Percentiles rank a stretch among this genome's conserved stretches.
These are phyloP conservation scores for Dendrobium catenatum DNA, from an alignment of 106 monocot genomes.

Conservation along the genomic window DNA sequence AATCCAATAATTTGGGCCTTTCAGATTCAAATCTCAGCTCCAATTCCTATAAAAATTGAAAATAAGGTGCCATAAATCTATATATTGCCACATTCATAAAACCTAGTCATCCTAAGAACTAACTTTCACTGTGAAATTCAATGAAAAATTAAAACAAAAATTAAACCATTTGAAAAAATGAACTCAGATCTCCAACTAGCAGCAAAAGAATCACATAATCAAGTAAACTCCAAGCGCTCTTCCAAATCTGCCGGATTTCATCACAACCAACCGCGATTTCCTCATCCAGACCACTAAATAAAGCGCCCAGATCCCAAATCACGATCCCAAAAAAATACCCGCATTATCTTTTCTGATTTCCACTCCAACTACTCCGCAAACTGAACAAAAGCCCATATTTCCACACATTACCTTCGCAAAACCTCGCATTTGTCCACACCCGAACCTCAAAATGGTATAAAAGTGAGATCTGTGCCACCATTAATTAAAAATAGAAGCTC, in stretches of 20 bases:
- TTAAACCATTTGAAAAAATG: not conserved
- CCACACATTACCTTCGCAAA: not conserved
- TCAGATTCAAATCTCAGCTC: not conserved
- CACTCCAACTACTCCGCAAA: not conserved
- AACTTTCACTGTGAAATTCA: not conserved
- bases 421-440: not conserved
- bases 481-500: not conserved
- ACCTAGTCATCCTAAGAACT: not conserved
- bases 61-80: not conserved
- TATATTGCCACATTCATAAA: not conserved
- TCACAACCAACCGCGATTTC: not conserved
- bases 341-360: not conserved
- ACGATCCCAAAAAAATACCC: not conserved
- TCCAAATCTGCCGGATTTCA: not conserved
- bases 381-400: not conserved
- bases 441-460: not conserved
- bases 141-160: not conserved
- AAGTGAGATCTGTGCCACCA: not conserved
- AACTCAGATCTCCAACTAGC: not conserved
- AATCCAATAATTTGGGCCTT: not conserved
- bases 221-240: not conserved
- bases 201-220: not conserved
- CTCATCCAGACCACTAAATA: not conserved
- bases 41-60: not conserved
- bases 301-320: conserved; percentile 4